Conservation (phyloP, 192 early-diverging fungal species). For the Spizellomyces punctatus region DNA sequence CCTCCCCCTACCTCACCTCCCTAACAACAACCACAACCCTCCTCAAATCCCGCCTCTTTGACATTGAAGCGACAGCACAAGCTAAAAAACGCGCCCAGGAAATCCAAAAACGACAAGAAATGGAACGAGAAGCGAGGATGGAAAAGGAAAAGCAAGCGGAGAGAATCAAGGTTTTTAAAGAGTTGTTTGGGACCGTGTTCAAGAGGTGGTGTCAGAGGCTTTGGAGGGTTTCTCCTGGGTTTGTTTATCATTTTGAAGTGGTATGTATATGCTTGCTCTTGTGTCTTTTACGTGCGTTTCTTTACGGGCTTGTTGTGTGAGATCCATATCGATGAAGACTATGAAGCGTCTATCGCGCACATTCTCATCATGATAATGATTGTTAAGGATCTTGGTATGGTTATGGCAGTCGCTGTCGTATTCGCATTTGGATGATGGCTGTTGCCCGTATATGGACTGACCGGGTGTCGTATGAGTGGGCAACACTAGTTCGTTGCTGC, state of each 20-base stretch:
- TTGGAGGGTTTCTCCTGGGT: constrained; percentile 42
- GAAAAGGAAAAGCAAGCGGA: constrained; percentile 41
- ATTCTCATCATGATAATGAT: not conserved
- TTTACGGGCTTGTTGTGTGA: too few species aligned
- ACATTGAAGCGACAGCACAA: constrained; percentile 42
- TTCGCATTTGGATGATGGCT: too few species aligned
- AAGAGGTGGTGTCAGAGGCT: constrained; percentile 43
- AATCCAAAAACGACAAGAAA: constrained; percentile 42
- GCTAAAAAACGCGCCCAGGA: constrained; percentile 45
- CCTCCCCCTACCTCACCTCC: constrained; percentile 43
- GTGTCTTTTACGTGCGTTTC: not conserved
- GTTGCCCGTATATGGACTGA: too few species aligned
- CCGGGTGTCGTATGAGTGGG: too few species aligned
- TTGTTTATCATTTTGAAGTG: constrained; percentile 41
- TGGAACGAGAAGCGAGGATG: constrained; percentile 36
- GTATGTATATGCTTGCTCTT: constrained; percentile 22
- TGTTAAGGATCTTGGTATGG: too few species aligned
- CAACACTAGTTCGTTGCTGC: not conserved
- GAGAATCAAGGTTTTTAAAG: constrained; percentile 32
- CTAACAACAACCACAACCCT: constrained; percentile 33
- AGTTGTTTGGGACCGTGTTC: constrained; percentile 49
- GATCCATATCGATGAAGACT: not conserved
- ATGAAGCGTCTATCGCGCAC: not conserved
- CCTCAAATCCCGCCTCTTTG: constrained; percentile 48
- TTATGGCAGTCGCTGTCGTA: not conserved